Base-by-base conservation (phyloP, 352 stramenopile genomes). In the Phytopythium ostracodes region DNA sequence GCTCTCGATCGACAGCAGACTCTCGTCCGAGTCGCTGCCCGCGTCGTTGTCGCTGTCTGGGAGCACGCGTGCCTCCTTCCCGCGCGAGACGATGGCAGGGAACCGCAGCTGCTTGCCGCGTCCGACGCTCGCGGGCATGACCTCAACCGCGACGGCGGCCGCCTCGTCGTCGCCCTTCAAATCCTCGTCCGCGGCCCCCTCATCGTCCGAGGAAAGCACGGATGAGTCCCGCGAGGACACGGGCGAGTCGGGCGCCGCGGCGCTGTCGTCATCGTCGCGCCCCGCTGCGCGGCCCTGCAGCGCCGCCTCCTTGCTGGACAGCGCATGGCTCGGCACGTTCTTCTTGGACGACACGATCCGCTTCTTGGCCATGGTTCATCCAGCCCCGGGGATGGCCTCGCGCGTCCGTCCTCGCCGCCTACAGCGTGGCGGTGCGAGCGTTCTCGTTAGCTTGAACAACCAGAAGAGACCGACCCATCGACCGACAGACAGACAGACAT, bases 321-420 rank as follows among this genome's bases (percentile, higher is more conserved):
- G 76, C 31, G 68, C 75, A 58, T 81, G 84, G 65, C 79, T 91
- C 46, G 84, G 84, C 67, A 77, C 84, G 70, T 91, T 94, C 71
- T 94, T 94, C 76, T 90, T 94, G 63, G 81, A 94, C 35, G 84
- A 94, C 42, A 94, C 84, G 59, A 94, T 92, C 69, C 90, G 85
- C 68, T 89, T 88, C 60, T 87, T 80, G 43, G 84, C 84, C 84
- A 94, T 94, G 52, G 51, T 54, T 20, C 73, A 54, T 33, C 47
- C 47, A 31, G 24, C 47, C 24, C 12, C n/a, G 8, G 29, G 29
- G n/a, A n/a, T n/a, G n/a, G 44, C n/a, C 44, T 0, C 22, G 22
- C 44, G 22, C 38, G 14, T n/a, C 38, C 8, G 38, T n/a, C 38
- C 14, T n/a, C 38, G 38, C 22, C 38, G 14, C 33, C 33, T 38